Evolutionary conservation across 2,329 filamentous ascomycete genomes (phyloP).

Genomic region (Incumbomyces delicatus): DNA sequence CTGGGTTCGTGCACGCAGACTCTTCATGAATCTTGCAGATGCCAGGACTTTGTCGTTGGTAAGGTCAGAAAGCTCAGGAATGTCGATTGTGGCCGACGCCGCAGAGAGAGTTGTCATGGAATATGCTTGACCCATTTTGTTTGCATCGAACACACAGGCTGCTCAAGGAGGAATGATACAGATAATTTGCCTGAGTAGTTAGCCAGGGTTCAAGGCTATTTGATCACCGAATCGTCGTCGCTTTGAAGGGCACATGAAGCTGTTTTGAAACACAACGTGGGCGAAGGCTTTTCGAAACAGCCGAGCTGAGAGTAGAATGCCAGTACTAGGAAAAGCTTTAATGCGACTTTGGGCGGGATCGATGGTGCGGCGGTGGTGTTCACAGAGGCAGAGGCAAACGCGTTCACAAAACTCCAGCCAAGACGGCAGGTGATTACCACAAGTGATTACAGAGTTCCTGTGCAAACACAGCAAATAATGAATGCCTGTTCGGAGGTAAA

Average conservation of each 20-base stretch:
- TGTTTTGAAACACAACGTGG: conserved; percentile 53
- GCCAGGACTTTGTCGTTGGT: conserved; percentile 88
- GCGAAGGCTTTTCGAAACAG: too few relatives aligned
- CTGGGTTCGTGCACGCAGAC: conserved; percentile 78
- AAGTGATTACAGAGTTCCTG: too few relatives aligned
- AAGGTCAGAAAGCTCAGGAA: conserved; percentile 81
- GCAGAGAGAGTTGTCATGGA: conserved; percentile 85
- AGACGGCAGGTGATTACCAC: too few relatives aligned
- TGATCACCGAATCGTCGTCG: conserved; percentile 24
- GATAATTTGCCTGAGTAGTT: neutral
- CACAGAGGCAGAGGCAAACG: too few relatives aligned
- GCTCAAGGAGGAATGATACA: neutral
- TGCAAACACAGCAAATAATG: too few relatives aligned
- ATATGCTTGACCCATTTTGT: conserved; percentile 87
- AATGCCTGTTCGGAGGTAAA: too few relatives aligned
- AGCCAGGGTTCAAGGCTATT: conserved; percentile 6
- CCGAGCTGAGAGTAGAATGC: too few relatives aligned
- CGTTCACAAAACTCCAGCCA: too few relatives aligned
- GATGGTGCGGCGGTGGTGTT: too few relatives aligned
- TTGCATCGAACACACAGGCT: neutral
- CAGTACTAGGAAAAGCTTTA: too few relatives aligned
- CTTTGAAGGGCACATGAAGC: conserved; percentile 65
- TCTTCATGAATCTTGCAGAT: conserved; percentile 91
- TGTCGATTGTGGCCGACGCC: conserved; percentile 85
- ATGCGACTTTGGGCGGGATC: too few relatives aligned